These are phyloP conservation scores for Rhinocladiella mackenziei DNA, from an alignment of 2,329 filamentous ascomycete species.

Conservation along the genomic window DNA sequence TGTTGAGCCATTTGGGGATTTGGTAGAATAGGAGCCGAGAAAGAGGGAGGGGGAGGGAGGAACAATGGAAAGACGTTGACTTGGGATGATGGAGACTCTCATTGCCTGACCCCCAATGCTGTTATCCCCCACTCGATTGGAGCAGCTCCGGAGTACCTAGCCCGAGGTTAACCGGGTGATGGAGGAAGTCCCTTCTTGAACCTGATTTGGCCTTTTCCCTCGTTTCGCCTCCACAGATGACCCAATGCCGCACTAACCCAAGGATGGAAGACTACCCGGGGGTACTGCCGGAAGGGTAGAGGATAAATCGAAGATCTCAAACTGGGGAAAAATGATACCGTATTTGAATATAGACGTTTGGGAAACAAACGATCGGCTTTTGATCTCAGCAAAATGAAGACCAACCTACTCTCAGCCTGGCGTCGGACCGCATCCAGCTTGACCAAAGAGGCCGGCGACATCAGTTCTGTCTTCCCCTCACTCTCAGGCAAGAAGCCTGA, in stretches of 20 bases:
- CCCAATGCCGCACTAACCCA: neutral
- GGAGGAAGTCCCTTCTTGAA: too few species aligned
- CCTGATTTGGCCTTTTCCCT: too few species aligned
- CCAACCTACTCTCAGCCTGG: constrained; percentile 1
- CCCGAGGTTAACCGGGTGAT: constrained; percentile 2
- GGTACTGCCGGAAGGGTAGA: constrained; percentile 7
- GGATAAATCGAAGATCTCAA: neutral
- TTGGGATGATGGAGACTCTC: neutral
- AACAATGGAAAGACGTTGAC: neutral
- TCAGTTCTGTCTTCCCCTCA: constrained; percentile 48
- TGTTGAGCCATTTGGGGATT: constrained; percentile 25
- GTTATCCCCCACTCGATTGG: too few species aligned
- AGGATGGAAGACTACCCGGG: neutral
- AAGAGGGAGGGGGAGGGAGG: neutral
- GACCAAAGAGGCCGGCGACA: constrained; percentile 45
- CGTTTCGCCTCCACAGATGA: too few species aligned
- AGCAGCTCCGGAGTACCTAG: neutral
- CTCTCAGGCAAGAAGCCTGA: constrained; percentile 42
- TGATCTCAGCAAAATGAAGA: constrained; percentile 16
- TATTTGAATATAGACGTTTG: neutral
- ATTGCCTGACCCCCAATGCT: constrained; percentile 1
- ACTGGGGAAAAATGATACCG: too few species aligned
- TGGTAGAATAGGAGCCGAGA: neutral
- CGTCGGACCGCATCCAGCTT: constrained; percentile 31
- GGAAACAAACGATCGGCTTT: too few species aligned